Evolutionary conservation across 2,329 filamentous ascomycete species (phyloP).

Genomic region (Cryoendolithus antarcticus): DNA sequence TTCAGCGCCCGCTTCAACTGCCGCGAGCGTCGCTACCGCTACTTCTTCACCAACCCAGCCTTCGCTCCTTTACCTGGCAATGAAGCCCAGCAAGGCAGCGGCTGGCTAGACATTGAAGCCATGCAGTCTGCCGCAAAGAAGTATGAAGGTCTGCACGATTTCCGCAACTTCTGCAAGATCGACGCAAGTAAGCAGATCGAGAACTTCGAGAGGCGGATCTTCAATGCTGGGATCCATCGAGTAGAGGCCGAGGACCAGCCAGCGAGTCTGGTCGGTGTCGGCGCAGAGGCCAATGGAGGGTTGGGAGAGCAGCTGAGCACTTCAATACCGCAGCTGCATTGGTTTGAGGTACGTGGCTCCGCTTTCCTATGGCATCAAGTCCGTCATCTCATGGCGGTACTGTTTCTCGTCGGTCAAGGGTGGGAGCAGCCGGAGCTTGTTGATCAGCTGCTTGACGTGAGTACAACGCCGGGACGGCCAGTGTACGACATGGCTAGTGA

Average conservation of each 20-base stretch:
- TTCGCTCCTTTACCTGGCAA: conserved; percentile 52
- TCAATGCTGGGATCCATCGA: conserved; percentile 65
- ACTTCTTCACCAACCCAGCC: conserved; percentile 94
- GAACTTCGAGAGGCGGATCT: conserved; percentile 70
- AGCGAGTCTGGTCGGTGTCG: conserved; percentile 3
- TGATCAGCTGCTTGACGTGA: conserved; percentile 59
- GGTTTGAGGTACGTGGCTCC: conserved; percentile 76
- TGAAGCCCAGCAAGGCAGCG: conserved; percentile 33
- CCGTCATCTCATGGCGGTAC: conserved; percentile 76
- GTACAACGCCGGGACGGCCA: conserved; percentile 61
- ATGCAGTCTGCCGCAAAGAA: conserved; percentile 74
- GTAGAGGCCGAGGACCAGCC: conserved; percentile 36
- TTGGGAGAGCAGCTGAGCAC: conserved; percentile 1
- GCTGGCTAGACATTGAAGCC: conserved; percentile 74
- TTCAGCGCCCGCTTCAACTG: conserved; percentile 93
- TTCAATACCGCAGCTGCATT: conserved; percentile 57
- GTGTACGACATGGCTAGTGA: conserved; percentile 86
- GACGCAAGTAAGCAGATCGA: conserved; percentile 81
- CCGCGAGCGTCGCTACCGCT: conserved; percentile 79
- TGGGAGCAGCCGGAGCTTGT: conserved; percentile 67
- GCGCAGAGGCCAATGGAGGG: background rate
- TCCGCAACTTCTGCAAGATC: conserved; percentile 93
- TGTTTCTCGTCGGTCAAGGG: conserved; percentile 88
- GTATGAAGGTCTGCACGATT: conserved; percentile 79
- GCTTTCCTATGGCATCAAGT: conserved; percentile 99